Evolutionary conservation across 495 filamentous ascomycete species (phyloP).

Genomic region (Cudoniella acicularis): DNA sequence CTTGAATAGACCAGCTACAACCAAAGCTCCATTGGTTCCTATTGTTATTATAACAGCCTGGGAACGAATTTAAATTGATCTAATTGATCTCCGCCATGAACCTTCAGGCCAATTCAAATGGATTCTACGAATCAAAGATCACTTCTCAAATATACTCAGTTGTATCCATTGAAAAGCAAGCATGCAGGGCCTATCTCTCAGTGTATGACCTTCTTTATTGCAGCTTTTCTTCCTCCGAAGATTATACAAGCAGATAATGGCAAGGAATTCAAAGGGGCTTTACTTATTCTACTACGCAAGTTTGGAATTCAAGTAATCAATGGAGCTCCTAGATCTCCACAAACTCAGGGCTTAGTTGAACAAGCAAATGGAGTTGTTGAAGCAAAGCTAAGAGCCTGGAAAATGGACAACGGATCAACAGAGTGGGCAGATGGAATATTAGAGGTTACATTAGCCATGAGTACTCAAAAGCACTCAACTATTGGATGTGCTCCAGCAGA

Average conservation of each 20-base stretch:
- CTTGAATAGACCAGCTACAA: too few species aligned
- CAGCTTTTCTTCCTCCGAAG: constrained; percentile 2
- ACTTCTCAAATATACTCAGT: constrained; percentile 16
- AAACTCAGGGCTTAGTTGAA: constrained; percentile 11
- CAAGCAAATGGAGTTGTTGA: constrained; percentile 12
- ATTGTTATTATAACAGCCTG: too few species aligned
- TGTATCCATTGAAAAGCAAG: constrained; percentile 4
- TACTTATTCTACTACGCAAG: constrained; percentile 2
- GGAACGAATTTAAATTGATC: too few species aligned
- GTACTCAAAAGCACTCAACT: neutral
- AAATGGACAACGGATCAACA: too few species aligned
- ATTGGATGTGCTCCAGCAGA: too few species aligned
- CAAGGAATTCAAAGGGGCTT: constrained; percentile 13
- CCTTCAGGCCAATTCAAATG: too few species aligned
- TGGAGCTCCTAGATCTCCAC: neutral
- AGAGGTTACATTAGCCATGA: neutral
- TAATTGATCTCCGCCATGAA: too few species aligned
- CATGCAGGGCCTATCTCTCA: neutral
- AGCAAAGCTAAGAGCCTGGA: constrained; percentile 2
- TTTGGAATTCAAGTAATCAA: constrained; percentile 14
- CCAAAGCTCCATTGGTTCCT: too few species aligned
- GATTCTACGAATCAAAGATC: too few species aligned
- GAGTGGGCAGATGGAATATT: too few species aligned
- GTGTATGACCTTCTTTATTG: neutral
- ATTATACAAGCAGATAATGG: constrained; percentile 18